Evolutionary conservation across 768 basidiomycete species (phyloP).

Genomic region (Cytidiella melzeri): DNA sequence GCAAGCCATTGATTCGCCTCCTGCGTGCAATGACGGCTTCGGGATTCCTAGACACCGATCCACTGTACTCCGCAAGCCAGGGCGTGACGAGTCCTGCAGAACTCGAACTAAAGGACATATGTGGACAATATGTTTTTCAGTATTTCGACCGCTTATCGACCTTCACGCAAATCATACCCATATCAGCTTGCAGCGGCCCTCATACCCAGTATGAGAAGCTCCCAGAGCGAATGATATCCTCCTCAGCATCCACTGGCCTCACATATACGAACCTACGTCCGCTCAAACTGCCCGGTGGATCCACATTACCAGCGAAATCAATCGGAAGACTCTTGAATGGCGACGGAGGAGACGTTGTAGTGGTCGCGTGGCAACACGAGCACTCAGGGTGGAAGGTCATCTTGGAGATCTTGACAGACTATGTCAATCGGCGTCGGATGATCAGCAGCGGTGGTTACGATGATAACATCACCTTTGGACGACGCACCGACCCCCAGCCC

Average conservation of each 20-base stretch:
- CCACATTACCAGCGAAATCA: constrained; percentile 59
- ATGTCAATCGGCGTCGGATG: constrained; percentile 53
- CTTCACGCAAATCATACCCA: constrained; percentile 68
- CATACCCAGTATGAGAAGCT: constrained; percentile 70
- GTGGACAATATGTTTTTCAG: constrained; percentile 65
- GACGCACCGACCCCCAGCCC: constrained; percentile 27
- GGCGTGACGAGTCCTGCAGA: not conserved
- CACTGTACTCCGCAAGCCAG: constrained; percentile 47
- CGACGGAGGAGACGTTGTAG: constrained; percentile 62
- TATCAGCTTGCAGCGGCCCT: constrained; percentile 53
- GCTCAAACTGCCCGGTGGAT: constrained; percentile 72
- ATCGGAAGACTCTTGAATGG: constrained; percentile 66
- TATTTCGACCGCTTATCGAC: constrained; percentile 69
- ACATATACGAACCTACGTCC: constrained; percentile 62
- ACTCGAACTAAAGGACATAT: constrained; percentile 45
- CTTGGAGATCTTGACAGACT: constrained; percentile 75
- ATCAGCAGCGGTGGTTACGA: constrained; percentile 34
- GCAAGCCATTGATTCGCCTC: constrained; percentile 61
- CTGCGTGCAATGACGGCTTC: constrained; percentile 72
- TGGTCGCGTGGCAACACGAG: constrained; percentile 74
- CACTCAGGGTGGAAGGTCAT: constrained; percentile 86
- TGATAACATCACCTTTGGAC: constrained; percentile 49
- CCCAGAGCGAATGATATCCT: constrained; percentile 51
- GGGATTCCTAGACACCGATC: constrained; percentile 72
- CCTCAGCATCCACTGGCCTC: constrained; percentile 40